A percentile compares a stretch with the other conserved stretches of the same genome.
These are phyloP conservation scores for Pythium rishiriense DNA, from an alignment of 352 stramenopile species.

Conservation along the genomic window DNA sequence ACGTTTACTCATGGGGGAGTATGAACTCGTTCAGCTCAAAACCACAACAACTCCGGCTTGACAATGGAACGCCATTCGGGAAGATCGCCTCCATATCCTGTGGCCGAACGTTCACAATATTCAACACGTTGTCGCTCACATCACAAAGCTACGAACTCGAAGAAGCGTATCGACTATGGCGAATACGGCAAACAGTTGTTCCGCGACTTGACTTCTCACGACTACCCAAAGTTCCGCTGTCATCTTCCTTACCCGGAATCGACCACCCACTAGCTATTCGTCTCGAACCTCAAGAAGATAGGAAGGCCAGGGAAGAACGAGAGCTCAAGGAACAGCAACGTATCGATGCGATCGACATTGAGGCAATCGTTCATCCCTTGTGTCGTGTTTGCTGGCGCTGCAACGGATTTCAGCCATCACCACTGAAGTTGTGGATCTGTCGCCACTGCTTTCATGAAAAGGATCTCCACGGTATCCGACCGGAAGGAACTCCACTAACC, in stretches of 20 bases:
- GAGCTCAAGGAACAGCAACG: conserved; percentile 41
- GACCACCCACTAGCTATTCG: conserved; percentile 36
- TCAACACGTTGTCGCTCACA: conserved; percentile 62
- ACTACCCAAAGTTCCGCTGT: conserved; percentile 39
- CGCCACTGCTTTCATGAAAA: conserved; percentile 73
- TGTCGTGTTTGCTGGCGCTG: conserved; percentile 80
- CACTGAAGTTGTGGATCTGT: conserved; percentile 66
- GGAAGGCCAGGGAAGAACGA: conserved; percentile 29
- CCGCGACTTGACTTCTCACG: conserved; percentile 49
- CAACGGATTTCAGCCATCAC: conserved; percentile 69
- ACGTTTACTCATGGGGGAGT: conserved; percentile 72
- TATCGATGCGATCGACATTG: conserved; percentile 67
- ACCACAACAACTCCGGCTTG: conserved; percentile 38
- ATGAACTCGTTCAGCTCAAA: conserved; percentile 44
- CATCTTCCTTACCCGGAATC: conserved; percentile 37
- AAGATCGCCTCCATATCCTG: conserved; percentile 62
- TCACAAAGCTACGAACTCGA: conserved; percentile 56
- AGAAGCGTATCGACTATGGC: conserved; percentile 54
- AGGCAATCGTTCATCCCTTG: conserved; percentile 63
- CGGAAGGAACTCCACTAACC: conserved; percentile 37
- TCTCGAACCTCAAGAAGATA: conserved; percentile 58
- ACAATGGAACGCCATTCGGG: conserved; percentile 37
- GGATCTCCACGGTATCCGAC: conserved; percentile 56
- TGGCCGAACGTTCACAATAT: conserved; percentile 71
- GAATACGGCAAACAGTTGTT: conserved; percentile 40